Percentiles rank a stretch among this genome's conserved stretches.
phyloP scores from a whole-genome alignment of 495 filamentous ascomycete species.

The Bacidia rubella region DNA sequence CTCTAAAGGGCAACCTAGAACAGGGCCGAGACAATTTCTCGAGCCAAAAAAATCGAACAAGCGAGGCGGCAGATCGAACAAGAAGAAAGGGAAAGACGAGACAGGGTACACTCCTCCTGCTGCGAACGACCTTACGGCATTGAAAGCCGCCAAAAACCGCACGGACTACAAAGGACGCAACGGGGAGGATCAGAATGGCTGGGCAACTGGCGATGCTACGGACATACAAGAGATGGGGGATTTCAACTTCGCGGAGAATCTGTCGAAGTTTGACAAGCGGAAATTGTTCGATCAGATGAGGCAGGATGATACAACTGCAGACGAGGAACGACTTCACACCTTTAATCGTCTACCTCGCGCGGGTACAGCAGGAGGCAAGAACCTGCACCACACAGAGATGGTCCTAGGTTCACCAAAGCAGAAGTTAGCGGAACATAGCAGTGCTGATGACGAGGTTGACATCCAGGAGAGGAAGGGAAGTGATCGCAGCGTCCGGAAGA shows the following conservation, averaged over 20 bases:
- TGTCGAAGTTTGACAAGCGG: slow-evolving; percentile 89
- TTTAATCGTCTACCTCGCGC: slow-evolving; percentile 68
- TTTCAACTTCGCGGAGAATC: slow-evolving; percentile 78
- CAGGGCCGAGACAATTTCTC: background rate
- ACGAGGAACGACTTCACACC: slow-evolving; percentile 75
- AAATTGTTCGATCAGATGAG: slow-evolving; percentile 78
- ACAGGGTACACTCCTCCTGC: background rate
- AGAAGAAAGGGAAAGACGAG: slow-evolving; percentile 12
- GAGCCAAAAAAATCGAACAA: background rate
- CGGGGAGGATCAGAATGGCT: slow-evolving; percentile 61
- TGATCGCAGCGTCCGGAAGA: slow-evolving; percentile 38
- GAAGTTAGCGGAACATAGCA: slow-evolving; percentile 38
- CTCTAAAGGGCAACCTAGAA: background rate
- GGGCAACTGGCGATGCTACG: slow-evolving; percentile 92
- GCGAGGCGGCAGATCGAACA: background rate
- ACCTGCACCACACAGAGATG: slow-evolving; percentile 82
- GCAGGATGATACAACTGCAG: slow-evolving; percentile 74
- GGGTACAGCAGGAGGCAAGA: slow-evolving; percentile 74
- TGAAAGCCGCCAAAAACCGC: slow-evolving; percentile 30
- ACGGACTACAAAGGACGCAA: slow-evolving; percentile 35
- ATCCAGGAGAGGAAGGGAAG: slow-evolving; percentile 44
- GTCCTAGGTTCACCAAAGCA: slow-evolving; percentile 54
- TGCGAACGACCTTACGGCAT: slow-evolving; percentile 1
- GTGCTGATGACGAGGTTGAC: slow-evolving; percentile 53
- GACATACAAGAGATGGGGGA: slow-evolving; percentile 93